Conservation (phyloP, 371 early-diverging fungal genomes). For the Mortierella sp. region DNA sequence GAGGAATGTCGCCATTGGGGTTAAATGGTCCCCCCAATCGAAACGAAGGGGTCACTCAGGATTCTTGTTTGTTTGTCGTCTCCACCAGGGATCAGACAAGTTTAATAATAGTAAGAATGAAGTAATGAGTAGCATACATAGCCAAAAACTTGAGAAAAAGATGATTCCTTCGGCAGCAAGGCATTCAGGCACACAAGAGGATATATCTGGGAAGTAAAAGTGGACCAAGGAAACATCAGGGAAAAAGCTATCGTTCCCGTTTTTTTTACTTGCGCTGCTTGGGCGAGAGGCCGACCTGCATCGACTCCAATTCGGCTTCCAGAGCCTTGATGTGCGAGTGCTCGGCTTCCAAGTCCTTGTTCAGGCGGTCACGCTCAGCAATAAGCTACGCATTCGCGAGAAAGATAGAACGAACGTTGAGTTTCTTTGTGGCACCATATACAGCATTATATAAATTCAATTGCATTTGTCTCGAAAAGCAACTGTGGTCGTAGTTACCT, state of each 20-base stretch:
- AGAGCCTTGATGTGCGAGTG: slow-evolving; percentile 90
- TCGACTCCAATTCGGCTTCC: slow-evolving; percentile 83
- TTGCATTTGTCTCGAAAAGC: too few species aligned
- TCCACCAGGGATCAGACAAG: slow-evolving; percentile 12
- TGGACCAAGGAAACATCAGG: neutral
- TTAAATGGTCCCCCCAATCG: neutral
- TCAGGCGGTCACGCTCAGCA: slow-evolving; percentile 94
- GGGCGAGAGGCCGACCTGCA: slow-evolving; percentile 64
- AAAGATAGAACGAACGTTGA: neutral
- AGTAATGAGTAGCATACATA: neutral
- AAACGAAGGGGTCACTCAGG: neutral
- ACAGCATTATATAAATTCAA: too few species aligned
- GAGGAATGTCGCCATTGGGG: neutral
- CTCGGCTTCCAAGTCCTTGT: slow-evolving; percentile 95
- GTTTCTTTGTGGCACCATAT: too few species aligned
- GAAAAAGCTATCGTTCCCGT: too few species aligned
- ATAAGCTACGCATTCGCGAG: slow-evolving; percentile 79
- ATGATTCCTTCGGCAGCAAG: too few species aligned
- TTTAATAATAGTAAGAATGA: neutral
- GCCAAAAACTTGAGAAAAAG: neutral
- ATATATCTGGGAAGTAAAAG: neutral
- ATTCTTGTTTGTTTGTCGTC: neutral
- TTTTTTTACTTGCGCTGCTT: slow-evolving; percentile 59
- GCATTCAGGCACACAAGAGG: too few species aligned
- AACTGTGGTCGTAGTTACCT: too few species aligned